These are phyloP conservation scores for Tardiomyces digboiensis DNA, from an alignment of 1,139 yeast genomes.

Conservation along the genomic window DNA sequence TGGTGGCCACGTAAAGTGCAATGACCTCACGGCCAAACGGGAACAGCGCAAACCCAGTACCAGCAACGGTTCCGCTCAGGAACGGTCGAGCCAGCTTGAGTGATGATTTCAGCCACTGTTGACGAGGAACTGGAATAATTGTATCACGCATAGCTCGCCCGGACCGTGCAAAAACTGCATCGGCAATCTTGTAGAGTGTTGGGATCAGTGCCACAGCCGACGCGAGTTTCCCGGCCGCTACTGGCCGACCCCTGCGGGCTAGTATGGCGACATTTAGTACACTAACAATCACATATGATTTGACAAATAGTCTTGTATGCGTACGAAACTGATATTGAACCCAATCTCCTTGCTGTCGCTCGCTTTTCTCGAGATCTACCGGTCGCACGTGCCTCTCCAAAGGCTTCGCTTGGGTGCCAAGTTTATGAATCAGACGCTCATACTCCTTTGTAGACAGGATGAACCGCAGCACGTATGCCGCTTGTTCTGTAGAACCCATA, in stretches of 20 bases:
- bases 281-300: constrained; percentile 17
- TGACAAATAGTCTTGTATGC: constrained; percentile 21
- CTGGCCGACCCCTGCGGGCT: constrained; percentile 4
- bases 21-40: constrained; percentile 21
- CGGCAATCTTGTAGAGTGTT: constrained; percentile 19
- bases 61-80: constrained; percentile 21
- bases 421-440: constrained; percentile 8
- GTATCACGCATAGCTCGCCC: constrained; percentile 2
- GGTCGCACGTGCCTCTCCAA: constrained; percentile 5
- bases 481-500: background rate
- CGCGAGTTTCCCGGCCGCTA: constrained; percentile 16
- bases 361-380: background rate
- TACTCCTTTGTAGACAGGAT: constrained; percentile 19
- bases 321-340: constrained; percentile 14
- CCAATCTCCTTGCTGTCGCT: constrained; percentile 1
- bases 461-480: constrained; percentile 18
- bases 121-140: constrained; percentile 5
- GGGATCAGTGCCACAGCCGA: constrained; percentile 19
- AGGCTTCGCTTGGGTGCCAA: constrained; percentile 7
- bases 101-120: background rate
- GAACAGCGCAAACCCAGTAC: constrained; percentile 20
- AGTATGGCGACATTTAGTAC: constrained; percentile 12
- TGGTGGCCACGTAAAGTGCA: constrained; percentile 27
- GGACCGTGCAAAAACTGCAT: constrained; percentile 5
- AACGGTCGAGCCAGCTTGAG: constrained; percentile 15